Conservation (phyloP, 257 asterid genomes). For the Solanum pennellii region DNA sequence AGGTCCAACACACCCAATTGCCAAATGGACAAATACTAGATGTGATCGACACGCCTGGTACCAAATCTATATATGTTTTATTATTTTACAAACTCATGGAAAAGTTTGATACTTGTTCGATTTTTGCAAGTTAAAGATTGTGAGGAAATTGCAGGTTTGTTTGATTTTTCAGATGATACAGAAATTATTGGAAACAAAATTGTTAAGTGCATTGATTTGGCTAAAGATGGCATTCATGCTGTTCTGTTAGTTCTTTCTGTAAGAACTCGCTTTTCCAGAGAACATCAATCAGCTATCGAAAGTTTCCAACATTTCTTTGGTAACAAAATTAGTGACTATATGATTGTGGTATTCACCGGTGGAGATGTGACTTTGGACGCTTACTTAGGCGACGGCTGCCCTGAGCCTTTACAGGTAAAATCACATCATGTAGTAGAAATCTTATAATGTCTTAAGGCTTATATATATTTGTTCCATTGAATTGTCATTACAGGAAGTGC, state of each 20-base stretch:
- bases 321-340: conserved; percentile 41
- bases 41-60: too few relatives aligned
- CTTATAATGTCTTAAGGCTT: background rate
- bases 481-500: conserved; percentile 22
- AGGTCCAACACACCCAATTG: too few relatives aligned
- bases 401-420: conserved; percentile 42
- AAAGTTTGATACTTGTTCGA: too few relatives aligned
- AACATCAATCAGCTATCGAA: conserved; percentile 55
- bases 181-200: conserved; percentile 42
- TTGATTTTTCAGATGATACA: conserved; percentile 33
- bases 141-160: conserved; percentile 30
- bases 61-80: too few relatives aligned
- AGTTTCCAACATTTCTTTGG: conserved; percentile 56
- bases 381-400: conserved; percentile 31
- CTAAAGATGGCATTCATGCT: conserved; percentile 84
- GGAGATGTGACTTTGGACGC: conserved; percentile 59
- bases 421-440: background rate
- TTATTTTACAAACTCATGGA: too few relatives aligned
- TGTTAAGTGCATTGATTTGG: conserved; percentile 58
- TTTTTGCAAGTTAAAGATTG: background rate
- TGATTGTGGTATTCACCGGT: conserved; percentile 69
- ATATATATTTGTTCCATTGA: background rate
- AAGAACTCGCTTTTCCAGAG: conserved; percentile 57
- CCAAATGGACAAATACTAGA: too few relatives aligned
- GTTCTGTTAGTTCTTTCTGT: conserved; percentile 63